Base-by-base conservation (phyloP, 805 yeast species). In the Candida caryicola region DNA sequence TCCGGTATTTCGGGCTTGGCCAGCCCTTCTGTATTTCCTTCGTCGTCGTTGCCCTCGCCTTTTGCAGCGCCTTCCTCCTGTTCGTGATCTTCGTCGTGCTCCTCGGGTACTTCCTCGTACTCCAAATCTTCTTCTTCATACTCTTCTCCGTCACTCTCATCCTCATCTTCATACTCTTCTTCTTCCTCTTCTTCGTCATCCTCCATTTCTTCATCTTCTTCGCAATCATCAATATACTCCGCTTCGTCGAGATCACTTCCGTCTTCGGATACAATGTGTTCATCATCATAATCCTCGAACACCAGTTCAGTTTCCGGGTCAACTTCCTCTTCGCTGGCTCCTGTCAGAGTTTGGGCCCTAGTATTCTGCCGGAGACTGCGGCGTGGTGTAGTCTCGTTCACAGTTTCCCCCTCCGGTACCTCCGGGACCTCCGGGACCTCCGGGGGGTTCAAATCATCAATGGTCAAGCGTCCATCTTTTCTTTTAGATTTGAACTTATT, bases 101-200 rank as follows among this genome's bases (percentile, higher is more conserved):
- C 18, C 8, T 31, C 34, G 18, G 23, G 19, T 8, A 27, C 37
- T 15, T 33, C 30, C 14, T 17, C 36, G 16, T 12, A 33, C 31
- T 17, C 33, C 33, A 9, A 31, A 15, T 29, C 29, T 7, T 17
- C 29, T 5, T 9, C 31, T 28, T 33, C 40, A 16, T 36, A 33
- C 23, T 39, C 43, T 7, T 30, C 40, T 10, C 3, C 36, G 16
- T 31, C 41, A 16, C 17, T 29, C 9, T 27, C 37, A 23, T 33
- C 34, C 29, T 34, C 27, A 10, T 36, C 38, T 13, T 36, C 37
- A 15, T 41, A 29, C 15, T 41, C 49, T 17, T 39, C 42, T 7
- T 40, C 46, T 34, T 34, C 46, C 15, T 34, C 36, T 12, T 36
- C 35, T 23, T 41, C 38, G 25, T 43, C 46, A 7, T 39, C 35